Percentiles rank a stretch among this genome's conserved stretches.
Conservation (phyloP, 1,284 basidiomycete genomes). For the Ceratobasidium sp. region DNA sequence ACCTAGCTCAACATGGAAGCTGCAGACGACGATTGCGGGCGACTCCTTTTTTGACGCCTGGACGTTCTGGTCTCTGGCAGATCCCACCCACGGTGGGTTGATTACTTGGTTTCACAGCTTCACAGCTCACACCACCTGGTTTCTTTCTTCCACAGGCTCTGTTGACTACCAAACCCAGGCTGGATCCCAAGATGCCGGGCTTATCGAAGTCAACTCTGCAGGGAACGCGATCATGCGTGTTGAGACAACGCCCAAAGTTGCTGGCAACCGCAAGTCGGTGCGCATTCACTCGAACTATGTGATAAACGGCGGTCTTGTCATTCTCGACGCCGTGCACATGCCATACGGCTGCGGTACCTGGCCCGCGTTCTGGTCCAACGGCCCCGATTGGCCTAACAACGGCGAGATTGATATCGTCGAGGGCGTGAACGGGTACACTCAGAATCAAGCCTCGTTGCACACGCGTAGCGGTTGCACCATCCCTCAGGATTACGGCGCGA, state of each 20-base stretch:
- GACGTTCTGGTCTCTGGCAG: constrained; percentile 41
- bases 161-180: constrained; percentile 35
- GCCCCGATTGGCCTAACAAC: constrained; percentile 37
- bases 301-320: constrained; percentile 55
- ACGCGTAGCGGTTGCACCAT: constrained; percentile 51
- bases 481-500: constrained; percentile 62
- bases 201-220: constrained; percentile 32
- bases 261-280: constrained; percentile 42
- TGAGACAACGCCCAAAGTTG: constrained; percentile 42
- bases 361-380: constrained; percentile 58
- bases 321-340: constrained; percentile 90
- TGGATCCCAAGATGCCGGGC: constrained; percentile 32
- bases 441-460: constrained; percentile 41
- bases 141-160: constrained; percentile 7
- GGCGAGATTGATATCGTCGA: constrained; percentile 46
- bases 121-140: not conserved
- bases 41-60: constrained; percentile 42
- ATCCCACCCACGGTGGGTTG: constrained; percentile 42
- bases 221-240: constrained; percentile 45
- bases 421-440: constrained; percentile 29
- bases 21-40: constrained; percentile 32
- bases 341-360: constrained; percentile 88
- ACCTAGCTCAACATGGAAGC: constrained; percentile 27
- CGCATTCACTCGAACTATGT: constrained; percentile 38
- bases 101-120: not conserved